These are phyloP conservation scores for Candida piceae DNA, from an alignment of 805 yeast species.

Conservation along the genomic window DNA sequence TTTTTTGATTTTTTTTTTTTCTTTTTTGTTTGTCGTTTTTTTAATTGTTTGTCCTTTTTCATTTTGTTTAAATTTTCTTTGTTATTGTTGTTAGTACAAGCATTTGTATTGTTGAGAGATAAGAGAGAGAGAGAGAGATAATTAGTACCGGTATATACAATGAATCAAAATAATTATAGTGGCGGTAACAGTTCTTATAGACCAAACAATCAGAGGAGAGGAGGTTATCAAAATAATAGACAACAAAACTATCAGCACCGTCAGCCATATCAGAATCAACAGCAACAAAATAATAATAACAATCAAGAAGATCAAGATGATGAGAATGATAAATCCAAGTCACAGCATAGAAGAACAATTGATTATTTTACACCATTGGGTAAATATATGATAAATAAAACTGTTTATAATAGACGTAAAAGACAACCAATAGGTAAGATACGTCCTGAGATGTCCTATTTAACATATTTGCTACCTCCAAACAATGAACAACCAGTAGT, in stretches of 20 bases:
- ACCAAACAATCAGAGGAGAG: not conserved
- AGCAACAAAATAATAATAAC: constrained; percentile 1
- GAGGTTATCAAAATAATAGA: not conserved
- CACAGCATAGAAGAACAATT: constrained; percentile 55
- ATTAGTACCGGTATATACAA: not conserved
- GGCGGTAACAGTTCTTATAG: not conserved
- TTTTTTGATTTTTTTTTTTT: no score
- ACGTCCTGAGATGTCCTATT: constrained; percentile 65
- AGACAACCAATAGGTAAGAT: constrained; percentile 42
- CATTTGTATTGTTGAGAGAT: no score
- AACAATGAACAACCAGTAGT: constrained; percentile 42
- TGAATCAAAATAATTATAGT: not conserved
- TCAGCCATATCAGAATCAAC: not conserved
- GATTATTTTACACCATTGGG: constrained; percentile 78
- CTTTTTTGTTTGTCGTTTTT: no score
- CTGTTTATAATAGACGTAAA: constrained; percentile 35
- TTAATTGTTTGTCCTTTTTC: no score
- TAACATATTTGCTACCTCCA: constrained; percentile 64
- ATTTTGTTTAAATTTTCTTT: no score
- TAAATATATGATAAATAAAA: constrained; percentile 49
- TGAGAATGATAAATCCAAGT: constrained; percentile 12
- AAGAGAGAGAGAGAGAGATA: no score
- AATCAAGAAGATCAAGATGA: constrained; percentile 9
- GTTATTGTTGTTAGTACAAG: no score
- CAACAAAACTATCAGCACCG: not conserved